Evolutionary conservation across 306 rosid species (phyloP).

Genomic region (Prunus salicina): DNA sequence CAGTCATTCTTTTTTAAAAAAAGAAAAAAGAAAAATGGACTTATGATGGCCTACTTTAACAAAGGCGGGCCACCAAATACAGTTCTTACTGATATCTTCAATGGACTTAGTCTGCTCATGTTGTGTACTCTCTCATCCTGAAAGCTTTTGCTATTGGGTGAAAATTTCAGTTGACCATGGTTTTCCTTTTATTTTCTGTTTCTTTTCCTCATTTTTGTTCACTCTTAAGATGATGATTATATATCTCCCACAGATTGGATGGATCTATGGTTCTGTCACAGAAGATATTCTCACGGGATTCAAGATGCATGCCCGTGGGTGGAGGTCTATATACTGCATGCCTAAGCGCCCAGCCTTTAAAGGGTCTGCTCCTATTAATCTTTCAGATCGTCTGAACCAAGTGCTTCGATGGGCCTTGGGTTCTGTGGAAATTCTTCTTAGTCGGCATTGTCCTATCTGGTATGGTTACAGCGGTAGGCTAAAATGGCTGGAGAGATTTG

Average conservation of each 20-base stretch:
- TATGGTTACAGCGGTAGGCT: conserved; percentile 92
- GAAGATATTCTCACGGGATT: conserved; percentile 99
- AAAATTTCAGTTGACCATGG: too few relatives aligned
- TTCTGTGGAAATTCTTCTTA: conserved; percentile 89
- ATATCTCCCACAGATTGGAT: conserved; percentile 72
- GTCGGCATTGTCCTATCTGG: conserved; percentile 98
- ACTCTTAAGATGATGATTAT: neutral
- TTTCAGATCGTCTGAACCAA: conserved; percentile 97
- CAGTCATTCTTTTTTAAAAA: too few relatives aligned
- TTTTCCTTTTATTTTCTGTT: neutral
- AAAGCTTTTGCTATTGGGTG: too few relatives aligned
- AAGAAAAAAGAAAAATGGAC: too few relatives aligned
- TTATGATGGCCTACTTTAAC: too few relatives aligned
- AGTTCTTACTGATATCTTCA: too few relatives aligned
- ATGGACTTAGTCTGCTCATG: too few relatives aligned
- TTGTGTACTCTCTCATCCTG: too few relatives aligned
- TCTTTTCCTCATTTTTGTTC: neutral
- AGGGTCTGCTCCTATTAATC: conserved; percentile 98
- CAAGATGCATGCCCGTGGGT: conserved; percentile 99
- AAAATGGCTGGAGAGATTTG: conserved; percentile 92
- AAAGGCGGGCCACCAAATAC: too few relatives aligned
- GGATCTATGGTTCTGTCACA: conserved; percentile 98
- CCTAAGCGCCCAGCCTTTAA: conserved; percentile 90
- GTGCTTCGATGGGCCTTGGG: conserved; percentile 98
- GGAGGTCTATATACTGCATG: conserved; percentile 95